Conservation (phyloP, 176 grass and related monocot species). For the Alopecurus myosuroides region DNA sequence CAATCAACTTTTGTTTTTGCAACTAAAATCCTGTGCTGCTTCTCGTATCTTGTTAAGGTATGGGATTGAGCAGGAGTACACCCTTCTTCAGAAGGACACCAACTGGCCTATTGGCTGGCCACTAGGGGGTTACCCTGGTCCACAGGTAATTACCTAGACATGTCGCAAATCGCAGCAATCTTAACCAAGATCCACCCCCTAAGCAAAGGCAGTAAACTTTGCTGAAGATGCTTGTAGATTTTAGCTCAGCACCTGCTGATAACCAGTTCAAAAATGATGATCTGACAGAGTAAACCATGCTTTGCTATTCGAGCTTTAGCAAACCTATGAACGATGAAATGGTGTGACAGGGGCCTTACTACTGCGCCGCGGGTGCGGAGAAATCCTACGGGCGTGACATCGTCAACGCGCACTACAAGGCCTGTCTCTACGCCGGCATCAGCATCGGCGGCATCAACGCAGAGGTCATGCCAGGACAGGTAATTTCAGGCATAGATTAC, state of each 20-base stretch:
- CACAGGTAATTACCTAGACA: constrained; percentile 53
- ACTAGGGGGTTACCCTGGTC: constrained; percentile 77
- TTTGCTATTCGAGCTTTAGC: not conserved
- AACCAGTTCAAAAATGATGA: not conserved
- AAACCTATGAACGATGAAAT: not conserved
- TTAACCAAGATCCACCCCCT: not conserved
- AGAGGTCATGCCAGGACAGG: constrained; percentile 92
- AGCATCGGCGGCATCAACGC: constrained; percentile 76
- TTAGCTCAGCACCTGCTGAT: not conserved
- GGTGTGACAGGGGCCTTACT: constrained; percentile 69
- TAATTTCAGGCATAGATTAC: too few relatives aligned
- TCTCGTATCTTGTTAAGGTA: constrained; percentile 46
- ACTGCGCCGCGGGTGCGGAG: constrained; percentile 60
- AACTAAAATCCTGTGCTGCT: not conserved
- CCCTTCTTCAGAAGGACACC: constrained; percentile 84
- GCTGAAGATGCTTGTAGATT: not conserved
- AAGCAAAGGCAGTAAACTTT: not conserved
- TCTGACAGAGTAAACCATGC: not conserved
- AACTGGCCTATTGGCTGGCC: constrained; percentile 98
- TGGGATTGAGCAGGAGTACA: constrained; percentile 96
- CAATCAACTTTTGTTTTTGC: not conserved
- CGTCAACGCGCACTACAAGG: constrained; percentile 76
- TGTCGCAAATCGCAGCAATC: not conserved
- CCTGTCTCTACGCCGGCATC: constrained; percentile 79
- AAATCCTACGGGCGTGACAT: constrained; percentile 77